Percentiles rank a stretch among this genome's conserved stretches.
Evolutionary conservation across 2,329 filamentous ascomycete species (phyloP).

Genomic region (Aspergillus jensenii): DNA sequence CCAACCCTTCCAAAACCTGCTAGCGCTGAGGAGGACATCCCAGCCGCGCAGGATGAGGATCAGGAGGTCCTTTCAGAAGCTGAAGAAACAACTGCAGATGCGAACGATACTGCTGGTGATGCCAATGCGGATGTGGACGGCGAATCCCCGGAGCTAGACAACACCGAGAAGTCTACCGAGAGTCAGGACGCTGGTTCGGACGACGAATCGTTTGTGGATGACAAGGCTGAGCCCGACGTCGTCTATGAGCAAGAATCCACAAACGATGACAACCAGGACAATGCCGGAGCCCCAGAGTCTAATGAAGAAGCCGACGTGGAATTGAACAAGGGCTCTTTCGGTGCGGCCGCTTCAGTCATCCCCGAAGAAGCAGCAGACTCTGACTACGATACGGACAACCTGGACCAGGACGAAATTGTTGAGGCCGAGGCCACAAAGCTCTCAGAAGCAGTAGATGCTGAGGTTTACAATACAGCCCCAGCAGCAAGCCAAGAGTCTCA

Average conservation of each 20-base stretch:
- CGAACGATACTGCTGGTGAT: background rate
- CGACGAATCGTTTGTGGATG: background rate
- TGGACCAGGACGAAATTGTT: background rate
- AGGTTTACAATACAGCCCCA: background rate
- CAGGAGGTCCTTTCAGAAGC: background rate
- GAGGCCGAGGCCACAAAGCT: constrained; percentile 6
- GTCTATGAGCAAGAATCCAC: background rate
- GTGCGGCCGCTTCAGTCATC: constrained; percentile 53
- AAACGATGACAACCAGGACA: background rate
- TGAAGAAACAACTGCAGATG: background rate
- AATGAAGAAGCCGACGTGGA: background rate
- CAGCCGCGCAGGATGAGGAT: constrained; percentile 11
- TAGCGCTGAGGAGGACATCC: constrained; percentile 7
- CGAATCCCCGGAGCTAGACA: background rate
- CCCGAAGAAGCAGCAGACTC: constrained; percentile 35
- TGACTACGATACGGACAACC: constrained; percentile 12
- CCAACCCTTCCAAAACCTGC: constrained; percentile 30
- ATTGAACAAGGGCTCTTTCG: constrained; percentile 42
- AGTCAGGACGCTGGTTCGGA: background rate
- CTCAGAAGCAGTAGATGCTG: background rate
- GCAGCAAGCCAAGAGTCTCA: background rate
- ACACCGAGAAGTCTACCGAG: background rate
- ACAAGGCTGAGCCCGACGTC: background rate
- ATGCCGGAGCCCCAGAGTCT: background rate
- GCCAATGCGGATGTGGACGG: background rate